Conservation (phyloP, 2,329 filamentous ascomycete species). For the Coniella lustricola region DNA sequence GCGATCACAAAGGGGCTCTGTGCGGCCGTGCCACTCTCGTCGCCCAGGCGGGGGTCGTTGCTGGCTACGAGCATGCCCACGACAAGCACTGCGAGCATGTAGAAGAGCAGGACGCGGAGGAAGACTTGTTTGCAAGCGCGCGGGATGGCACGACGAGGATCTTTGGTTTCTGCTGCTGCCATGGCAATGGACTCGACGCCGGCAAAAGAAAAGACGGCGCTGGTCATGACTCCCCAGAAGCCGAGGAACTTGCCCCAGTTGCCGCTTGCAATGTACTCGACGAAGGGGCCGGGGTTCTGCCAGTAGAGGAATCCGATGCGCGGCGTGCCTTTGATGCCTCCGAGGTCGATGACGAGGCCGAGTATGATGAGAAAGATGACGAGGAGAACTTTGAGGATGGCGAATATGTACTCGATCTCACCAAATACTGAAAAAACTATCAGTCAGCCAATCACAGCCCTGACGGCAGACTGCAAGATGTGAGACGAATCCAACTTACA, state of each 20-base stretch:
- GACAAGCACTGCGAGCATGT: slow-evolving; percentile 47
- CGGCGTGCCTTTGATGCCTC: slow-evolving; percentile 51
- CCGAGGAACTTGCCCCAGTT: slow-evolving; percentile 56
- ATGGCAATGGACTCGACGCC: slow-evolving; percentile 46
- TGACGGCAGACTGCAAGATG: no score
- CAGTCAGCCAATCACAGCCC: background rate
- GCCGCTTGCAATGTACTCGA: slow-evolving; percentile 54
- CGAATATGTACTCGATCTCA: slow-evolving; percentile 49
- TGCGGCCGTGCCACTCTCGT: slow-evolving; percentile 38
- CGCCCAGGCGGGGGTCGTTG: slow-evolving; percentile 40
- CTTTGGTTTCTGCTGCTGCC: slow-evolving; percentile 47
- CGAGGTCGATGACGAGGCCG: slow-evolving; percentile 55
- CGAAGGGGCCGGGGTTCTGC: slow-evolving; percentile 58
- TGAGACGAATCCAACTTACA: background rate
- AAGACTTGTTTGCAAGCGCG: slow-evolving; percentile 51
- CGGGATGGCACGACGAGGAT: slow-evolving; percentile 41
- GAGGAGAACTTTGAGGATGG: slow-evolving; percentile 50
- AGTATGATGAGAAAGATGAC: slow-evolving; percentile 57
- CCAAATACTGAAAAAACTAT: slow-evolving; percentile 41
- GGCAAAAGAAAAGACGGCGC: slow-evolving; percentile 39
- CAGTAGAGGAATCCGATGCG: slow-evolving; percentile 63
- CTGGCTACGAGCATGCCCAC: slow-evolving; percentile 55
- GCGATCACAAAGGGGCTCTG: slow-evolving; percentile 65
- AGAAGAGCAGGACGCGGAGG: slow-evolving; percentile 31
- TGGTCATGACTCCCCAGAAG: slow-evolving; percentile 44